These are phyloP conservation scores for Clavispora fructus DNA, from an alignment of 805 yeast species.

Conservation along the genomic window DNA sequence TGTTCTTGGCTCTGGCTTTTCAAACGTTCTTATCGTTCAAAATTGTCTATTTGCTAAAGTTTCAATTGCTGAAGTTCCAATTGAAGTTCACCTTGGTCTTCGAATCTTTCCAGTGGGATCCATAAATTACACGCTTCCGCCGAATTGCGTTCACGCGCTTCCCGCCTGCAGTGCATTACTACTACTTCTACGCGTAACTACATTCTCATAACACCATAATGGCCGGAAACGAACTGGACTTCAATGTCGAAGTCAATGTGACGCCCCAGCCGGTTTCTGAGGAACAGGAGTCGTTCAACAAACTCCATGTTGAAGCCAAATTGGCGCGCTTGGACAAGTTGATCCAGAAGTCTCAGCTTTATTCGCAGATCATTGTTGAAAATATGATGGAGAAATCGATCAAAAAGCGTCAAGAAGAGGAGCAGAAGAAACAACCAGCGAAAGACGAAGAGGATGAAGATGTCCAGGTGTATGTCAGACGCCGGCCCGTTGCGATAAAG, in stretches of 20 bases:
- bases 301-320: slow-evolving; percentile 49
- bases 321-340: slow-evolving; percentile 63
- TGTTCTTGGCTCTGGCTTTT: too few species aligned
- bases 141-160: neutral
- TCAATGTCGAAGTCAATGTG: neutral
- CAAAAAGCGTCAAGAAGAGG: slow-evolving; percentile 14
- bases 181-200: too few species aligned
- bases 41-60: too few species aligned
- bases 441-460: slow-evolving; percentile 9
- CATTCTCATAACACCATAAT: neutral
- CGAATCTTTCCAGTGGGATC: too few species aligned
- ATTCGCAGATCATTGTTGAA: slow-evolving; percentile 80
- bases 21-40: too few species aligned
- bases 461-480: slow-evolving; percentile 1
- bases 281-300: slow-evolving; percentile 39
- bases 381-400: slow-evolving; percentile 55
- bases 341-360: slow-evolving; percentile 83
- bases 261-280: slow-evolving; percentile 4
- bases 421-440: slow-evolving; percentile 5
- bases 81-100: too few species aligned
- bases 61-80: too few species aligned
- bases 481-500: neutral
- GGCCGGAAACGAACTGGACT: neutral
- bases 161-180: neutral
- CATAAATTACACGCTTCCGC: too few species aligned